Base-by-base conservation (phyloP, 192 early-diverging fungal species). In the Diversispora epigaea region DNA sequence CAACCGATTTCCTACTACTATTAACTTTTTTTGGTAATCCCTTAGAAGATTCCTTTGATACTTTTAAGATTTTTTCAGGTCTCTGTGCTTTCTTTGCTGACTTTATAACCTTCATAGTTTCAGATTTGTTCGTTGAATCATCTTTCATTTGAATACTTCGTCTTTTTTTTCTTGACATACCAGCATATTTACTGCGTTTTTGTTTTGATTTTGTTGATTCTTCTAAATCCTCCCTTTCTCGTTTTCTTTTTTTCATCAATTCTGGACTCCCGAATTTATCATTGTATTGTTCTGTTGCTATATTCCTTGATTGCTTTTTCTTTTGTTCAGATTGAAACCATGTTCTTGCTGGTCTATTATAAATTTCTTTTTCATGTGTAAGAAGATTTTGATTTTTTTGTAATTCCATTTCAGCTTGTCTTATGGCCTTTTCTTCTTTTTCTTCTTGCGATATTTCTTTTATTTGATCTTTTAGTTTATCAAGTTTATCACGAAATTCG, bases 261-360 rank as follows among this genome's bases (percentile, higher is more conserved):
- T 75, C 46, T 40, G 39, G 3, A n/a, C 14, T 40, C 14, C 41
- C 40, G 25, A 25, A 25, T 7, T 52, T 52, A 15, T 52, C 50
- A 8, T 52, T 52, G 21, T 21, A 58, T 22, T 63, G 3, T 43
- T 43, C 14, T 40, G 7, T 39, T 7, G 61, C 25, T 40, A 63
- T 15, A n/a, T 17, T 32, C 40, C 40, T 63, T 15, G 61, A 63
- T 63, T 15, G 3, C 40, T 87, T 85, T 77, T 93, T 94, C 56
- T 95, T 91, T 67, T 87, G 86, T 25, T 89, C 82, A 8, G 89
- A 83, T 80, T 96, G 93, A 89, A 99, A 98, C 96, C 96, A 99
- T 7, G 92, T 96, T 84, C 91, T 88, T 44, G 90, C 92, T 32
- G 98, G 98, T 50, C 95, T 86, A 76, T 83, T 82, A 81, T 89